Base-by-base conservation (phyloP, 257 asterid genomes). In the Eucommia ulmoides region DNA sequence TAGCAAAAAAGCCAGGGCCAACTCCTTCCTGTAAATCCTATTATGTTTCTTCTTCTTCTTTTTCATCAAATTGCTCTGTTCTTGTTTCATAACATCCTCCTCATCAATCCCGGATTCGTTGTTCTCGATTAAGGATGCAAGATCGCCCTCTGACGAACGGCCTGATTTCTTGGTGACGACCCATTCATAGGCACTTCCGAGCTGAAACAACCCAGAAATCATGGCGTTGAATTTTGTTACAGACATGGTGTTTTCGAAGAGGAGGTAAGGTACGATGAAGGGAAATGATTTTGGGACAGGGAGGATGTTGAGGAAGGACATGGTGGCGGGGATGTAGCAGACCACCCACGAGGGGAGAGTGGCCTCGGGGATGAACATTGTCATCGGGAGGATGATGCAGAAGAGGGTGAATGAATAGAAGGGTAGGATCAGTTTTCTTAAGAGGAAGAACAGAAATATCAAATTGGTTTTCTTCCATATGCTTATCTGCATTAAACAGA, bases 41-140 rank as follows among this genome's bases (percentile, higher is more conserved):
- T 56, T 56, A 26, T 56, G 53, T 33, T 56, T 56, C 53, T 56
- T 56, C 52, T 56, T 63, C 54, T 41, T 17, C 41, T 41, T 41
- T 58, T 33, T 20, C n/a, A n/a, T n/a, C n/a, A n/a, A n/a, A n/a
- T n/a, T n/a, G n/a, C n/a, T n/a, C 48, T 52, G 18, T 20, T 41
- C 47, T 19, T 61, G 52, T 47, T 19, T 33, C 29, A 59, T 63
- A 9, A 42, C 19, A 53, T 58, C 51, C 22, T 58, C 73, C 2
- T 53, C 19, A 73, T 68, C 58, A 50, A 59, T 74, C 44, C 57
- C 80, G 16, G 70, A 49, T 50, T 66, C 67, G 24, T 76, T 74
- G 2, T 9, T 33, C 45, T 50, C 50, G 6, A 15, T 21, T 33
- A 51, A 3, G 8, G 61, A 56, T 19, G 29, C 22, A 22, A 56